Percentiles rank a stretch among this genome's conserved stretches.
phyloP scores from a whole-genome alignment of 805 yeast species.

The Starmerella geochares region DNA sequence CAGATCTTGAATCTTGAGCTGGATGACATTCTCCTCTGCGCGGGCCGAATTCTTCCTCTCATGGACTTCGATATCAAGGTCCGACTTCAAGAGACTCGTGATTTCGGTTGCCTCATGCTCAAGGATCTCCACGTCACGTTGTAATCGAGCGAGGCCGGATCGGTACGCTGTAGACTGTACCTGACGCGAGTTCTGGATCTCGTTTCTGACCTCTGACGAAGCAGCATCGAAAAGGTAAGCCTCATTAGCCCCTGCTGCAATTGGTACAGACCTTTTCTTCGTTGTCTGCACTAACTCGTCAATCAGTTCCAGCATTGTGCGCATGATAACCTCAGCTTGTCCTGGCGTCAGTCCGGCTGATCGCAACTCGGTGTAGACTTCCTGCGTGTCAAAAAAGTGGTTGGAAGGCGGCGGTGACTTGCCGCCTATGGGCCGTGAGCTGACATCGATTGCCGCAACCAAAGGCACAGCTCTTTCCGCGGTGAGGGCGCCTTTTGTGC shows the following conservation, averaged over 20 bases:
- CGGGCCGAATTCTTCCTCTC: conserved; percentile 83
- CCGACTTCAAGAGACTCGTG: conserved; percentile 54
- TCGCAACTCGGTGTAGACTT: conserved; percentile 44
- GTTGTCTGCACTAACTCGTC: conserved; percentile 30
- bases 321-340: conserved; percentile 53
- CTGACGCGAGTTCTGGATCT: conserved; percentile 63
- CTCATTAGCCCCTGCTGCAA: conserved; percentile 74
- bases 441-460: not conserved
- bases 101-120: conserved; percentile 66
- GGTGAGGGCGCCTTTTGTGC: not conserved
- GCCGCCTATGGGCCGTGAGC: not conserved
- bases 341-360: conserved; percentile 48
- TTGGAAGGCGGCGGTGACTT: not conserved
- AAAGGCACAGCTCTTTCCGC: not conserved
- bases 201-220: conserved; percentile 72
- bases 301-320: conserved; percentile 34
- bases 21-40: conserved; percentile 55
- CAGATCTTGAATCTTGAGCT: conserved; percentile 66
- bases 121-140: conserved; percentile 59
- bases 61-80: conserved; percentile 69
- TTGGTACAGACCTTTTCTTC: conserved; percentile 33
- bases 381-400: conserved; percentile 49
- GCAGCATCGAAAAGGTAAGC: conserved; percentile 85
- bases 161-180: conserved; percentile 57
- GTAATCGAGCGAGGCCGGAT: conserved; percentile 55